Base-by-base conservation (phyloP, 352 stramenopile genomes). In the Peronospora destructor region DNA sequence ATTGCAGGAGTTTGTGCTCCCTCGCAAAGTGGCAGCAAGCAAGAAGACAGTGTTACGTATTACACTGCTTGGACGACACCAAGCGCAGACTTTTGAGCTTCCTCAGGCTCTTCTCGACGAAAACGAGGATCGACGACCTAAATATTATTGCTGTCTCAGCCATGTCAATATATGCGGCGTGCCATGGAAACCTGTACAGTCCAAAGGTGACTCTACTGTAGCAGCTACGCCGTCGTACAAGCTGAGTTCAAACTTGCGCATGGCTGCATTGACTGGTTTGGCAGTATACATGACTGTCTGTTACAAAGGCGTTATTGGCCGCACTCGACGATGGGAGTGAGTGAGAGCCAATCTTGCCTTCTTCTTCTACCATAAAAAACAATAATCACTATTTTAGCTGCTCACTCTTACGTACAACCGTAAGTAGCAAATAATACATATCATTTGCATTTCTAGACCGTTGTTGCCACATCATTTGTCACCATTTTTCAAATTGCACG, bases 61-160 rank as follows among this genome's bases (percentile, higher is more conserved):
- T 28, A 74, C 70, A 19, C 46, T 91, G 33, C 23, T 87, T 19
- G 80, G 80, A 11, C 75, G 80, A 7, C 78, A 87, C 34, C 80
- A 89, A 56, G 67, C 61, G 12, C 73, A 91, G 41, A 87, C 77
- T 2, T 89, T 85, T 46, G 70, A 85, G 49, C 49, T 91, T 23
- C 75, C 78, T 6, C 49, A 61, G 17, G 66, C 59, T 61, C 60
- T 84, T 40, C 62, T 82, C 37, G 44, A 49, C 10, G 66, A 56
- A 8, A 38, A 68, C 5, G 65, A 75, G 33, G 68, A 84, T 36
- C 62, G 52, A 30, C 43, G 56, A 40, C 80, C 77, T 8, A 88
- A 89, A 45, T 91, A 85, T 29, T 91, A 89, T 45, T 84, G 75
- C 48, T 91, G 80, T 46, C 23, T 91, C 6, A 91, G 80, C 52